These are phyloP conservation scores for Meyerozyma guilliermondii DNA, from an alignment of 1,139 yeast species.

Conservation along the genomic window DNA sequence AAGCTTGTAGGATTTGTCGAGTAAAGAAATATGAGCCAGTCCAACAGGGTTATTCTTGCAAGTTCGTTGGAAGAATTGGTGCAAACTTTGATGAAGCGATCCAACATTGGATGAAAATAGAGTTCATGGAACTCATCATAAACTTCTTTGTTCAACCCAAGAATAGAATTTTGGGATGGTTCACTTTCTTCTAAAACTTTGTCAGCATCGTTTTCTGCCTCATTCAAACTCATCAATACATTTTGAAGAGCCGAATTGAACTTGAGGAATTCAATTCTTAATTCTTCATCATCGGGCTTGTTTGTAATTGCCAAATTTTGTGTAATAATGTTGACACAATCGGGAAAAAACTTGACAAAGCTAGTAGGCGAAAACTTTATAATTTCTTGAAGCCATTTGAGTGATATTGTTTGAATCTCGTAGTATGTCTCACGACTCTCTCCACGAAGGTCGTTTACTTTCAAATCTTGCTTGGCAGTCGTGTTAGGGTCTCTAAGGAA, in stretches of 20 bases:
- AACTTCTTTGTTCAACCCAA: conserved; percentile 36
- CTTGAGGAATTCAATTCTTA: conserved; percentile 32
- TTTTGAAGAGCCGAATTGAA: conserved; percentile 33
- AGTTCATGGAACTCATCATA: conserved; percentile 38
- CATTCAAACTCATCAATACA: conserved; percentile 28
- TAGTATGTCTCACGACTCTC: conserved; percentile 50
- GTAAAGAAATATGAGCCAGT: conserved; percentile 86
- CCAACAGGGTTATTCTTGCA: conserved; percentile 79
- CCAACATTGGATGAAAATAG: conserved; percentile 31
- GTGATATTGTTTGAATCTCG: conserved; percentile 74
- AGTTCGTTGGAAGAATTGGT: conserved; percentile 53
- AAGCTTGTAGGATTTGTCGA: conserved; percentile 63
- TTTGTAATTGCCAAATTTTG: conserved; percentile 37
- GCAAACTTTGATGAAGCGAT: conserved; percentile 33
- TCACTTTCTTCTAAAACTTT: conserved; percentile 6
- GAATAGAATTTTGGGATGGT: conserved; percentile 9
- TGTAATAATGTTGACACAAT: conserved; percentile 34
- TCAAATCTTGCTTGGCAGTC: conserved; percentile 10
- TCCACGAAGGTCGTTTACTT: conserved; percentile 23
- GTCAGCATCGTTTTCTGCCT: conserved; percentile 9
- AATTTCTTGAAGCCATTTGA: conserved; percentile 79
- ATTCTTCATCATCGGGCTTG: conserved; percentile 33
- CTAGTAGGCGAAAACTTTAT: conserved; percentile 73
- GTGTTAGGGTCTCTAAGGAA: conserved; percentile 56
- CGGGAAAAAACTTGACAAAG: conserved; percentile 56